Evolutionary conservation across 306 rosid genomes (phyloP).

Genomic region (Vicia villosa): DNA sequence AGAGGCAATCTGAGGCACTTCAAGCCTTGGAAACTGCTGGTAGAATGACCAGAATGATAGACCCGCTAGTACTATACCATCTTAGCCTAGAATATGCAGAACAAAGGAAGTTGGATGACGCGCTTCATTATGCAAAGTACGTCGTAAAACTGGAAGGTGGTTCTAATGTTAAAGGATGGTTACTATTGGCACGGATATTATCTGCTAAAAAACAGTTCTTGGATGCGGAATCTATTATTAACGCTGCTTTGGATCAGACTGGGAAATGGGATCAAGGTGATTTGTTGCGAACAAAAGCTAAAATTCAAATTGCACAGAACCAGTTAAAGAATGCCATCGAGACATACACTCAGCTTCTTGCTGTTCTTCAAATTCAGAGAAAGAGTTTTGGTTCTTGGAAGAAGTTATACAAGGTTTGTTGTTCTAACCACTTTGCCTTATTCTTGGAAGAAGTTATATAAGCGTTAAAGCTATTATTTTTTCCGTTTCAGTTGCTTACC

Average conservation of each 20-base stretch:
- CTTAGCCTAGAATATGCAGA: slow-evolving; percentile 81
- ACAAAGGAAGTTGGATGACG: slow-evolving; percentile 75
- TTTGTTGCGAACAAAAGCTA: slow-evolving; percentile 83
- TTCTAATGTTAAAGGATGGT: slow-evolving; percentile 68
- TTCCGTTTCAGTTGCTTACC: slow-evolving; percentile 22
- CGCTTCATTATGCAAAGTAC: slow-evolving; percentile 65
- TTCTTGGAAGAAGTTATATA: slow-evolving; percentile 50
- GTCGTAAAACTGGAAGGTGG: slow-evolving; percentile 73
- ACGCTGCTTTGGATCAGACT: slow-evolving; percentile 91
- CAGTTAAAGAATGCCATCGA: slow-evolving; percentile 65
- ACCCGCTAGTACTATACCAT: slow-evolving; percentile 65
- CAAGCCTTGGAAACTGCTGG: slow-evolving; percentile 64
- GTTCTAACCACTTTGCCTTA: slow-evolving; percentile 6
- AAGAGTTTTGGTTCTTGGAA: slow-evolving; percentile 61
- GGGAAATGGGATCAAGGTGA: slow-evolving; percentile 94
- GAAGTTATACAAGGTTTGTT: slow-evolving; percentile 60
- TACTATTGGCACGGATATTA: slow-evolving; percentile 69
- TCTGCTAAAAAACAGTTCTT: slow-evolving; percentile 67
- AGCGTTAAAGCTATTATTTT: slow-evolving; percentile 26
- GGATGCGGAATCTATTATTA: slow-evolving; percentile 72
- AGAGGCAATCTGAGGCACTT: slow-evolving; percentile 69
- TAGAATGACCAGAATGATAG: slow-evolving; percentile 55
- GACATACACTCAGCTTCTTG: slow-evolving; percentile 78
- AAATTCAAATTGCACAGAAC: slow-evolving; percentile 78
- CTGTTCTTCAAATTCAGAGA: slow-evolving; percentile 81